A percentile compares a stretch with the other conserved stretches of the same genome.
Evolutionary conservation across 2,329 filamentous ascomycete genomes (phyloP).

Genomic region (Apiospora phragmitis): DNA sequence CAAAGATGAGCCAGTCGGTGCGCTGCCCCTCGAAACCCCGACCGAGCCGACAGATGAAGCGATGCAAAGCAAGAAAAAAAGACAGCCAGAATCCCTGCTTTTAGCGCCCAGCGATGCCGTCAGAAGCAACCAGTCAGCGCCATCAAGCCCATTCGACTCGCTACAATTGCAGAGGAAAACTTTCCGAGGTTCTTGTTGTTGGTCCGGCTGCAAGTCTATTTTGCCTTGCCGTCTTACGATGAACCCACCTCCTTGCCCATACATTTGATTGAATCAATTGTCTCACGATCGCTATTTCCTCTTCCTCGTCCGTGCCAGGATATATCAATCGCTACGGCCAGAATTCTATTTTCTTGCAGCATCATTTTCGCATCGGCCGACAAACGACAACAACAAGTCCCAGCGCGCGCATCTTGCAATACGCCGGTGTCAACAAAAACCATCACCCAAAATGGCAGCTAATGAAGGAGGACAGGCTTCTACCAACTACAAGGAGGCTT

Average conservation of each 20-base stretch:
- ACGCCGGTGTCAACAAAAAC: not conserved
- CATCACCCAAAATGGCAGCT: conserved; percentile 28
- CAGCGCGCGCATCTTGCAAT: conserved; percentile 3
- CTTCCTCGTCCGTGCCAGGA: not conserved
- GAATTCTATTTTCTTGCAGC: not conserved
- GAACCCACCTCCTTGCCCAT: not conserved
- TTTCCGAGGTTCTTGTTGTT: conserved; percentile 3
- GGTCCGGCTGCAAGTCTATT: not conserved
- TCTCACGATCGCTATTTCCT: not conserved
- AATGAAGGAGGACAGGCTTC: conserved; percentile 56
- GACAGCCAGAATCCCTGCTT: conserved; percentile 4
- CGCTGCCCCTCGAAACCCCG: conserved; percentile 10
- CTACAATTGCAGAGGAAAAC: conserved; percentile 3
- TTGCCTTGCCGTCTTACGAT: not conserved
- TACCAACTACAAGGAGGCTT: conserved; percentile 99
- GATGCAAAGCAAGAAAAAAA: conserved; percentile 8
- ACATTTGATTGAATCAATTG: not conserved
- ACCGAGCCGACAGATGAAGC: not conserved
- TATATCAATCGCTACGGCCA: not conserved
- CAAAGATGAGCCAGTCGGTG: not conserved
- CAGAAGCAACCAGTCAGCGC: conserved; percentile 7
- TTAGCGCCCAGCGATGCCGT: not conserved
- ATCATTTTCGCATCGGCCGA: not conserved
- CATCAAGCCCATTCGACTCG: not conserved
- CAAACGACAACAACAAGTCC: not conserved